Evolutionary conservation across 2,329 filamentous ascomycete species (phyloP), one percentile per base, ranked within the genome.

Genomic region (Fusarium citri): DNA sequence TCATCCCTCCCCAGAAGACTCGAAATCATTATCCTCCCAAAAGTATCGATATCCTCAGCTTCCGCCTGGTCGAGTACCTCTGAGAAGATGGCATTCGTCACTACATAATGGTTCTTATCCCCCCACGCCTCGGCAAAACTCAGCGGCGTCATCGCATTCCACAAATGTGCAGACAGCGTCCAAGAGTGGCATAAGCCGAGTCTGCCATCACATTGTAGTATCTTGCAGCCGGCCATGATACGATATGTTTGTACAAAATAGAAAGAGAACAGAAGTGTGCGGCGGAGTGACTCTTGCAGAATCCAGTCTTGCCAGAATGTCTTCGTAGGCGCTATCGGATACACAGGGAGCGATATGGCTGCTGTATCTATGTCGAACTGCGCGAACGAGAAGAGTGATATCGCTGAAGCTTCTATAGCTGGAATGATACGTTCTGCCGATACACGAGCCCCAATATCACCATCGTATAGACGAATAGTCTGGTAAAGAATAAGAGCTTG

Each of bases 271-370:
- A 88, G 76, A 1, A 85, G 78, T 0, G 86, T 88, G 18, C 87
- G 83, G 4, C 86, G 81, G 2, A 83, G 78, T 1, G 86, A 87
- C 72, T 89, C 87, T 14, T 86, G 81, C 22, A 87, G 78, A 5
- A 86, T 76, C 84, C 85, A 89, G 3, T 80, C 78, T 10, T 77
- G 74, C 86, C 86, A 89, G 46, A 85, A 85, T 1, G 78, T 68
- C 20, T 78, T 80, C 2, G 81, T 80, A 1, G 80, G 78, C 12
- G 79, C 80, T 6, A 86, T 71, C 0, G 82, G 78, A 59, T 77
- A 77, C 18, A 78, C 51, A 11, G 75, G 75, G 8, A 83, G 64
- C 0, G 76, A 56, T 0, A 53, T 60, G 0, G 49, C 54, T 7
- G 64, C 45, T 9, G 57, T 49, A 6, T 69, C 64, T n/a, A 69